Evolutionary conservation across 768 basidiomycete species (phyloP), one percentile per base, ranked within the genome.

Genomic region (Suillus clintonianus): DNA sequence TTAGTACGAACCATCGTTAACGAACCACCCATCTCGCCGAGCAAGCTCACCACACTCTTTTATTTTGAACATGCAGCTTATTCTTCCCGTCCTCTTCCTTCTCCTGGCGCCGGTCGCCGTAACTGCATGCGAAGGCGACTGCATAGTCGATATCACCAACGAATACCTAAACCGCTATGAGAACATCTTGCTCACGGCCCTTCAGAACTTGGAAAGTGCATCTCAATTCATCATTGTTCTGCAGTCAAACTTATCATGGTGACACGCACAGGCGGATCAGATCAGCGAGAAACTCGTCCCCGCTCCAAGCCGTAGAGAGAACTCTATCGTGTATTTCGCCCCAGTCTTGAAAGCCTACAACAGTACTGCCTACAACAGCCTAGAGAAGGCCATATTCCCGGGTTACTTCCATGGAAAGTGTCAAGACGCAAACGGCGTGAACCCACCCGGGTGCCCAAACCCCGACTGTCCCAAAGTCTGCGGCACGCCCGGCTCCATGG

Each of bases 351-450:
- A 74, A 17, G 79, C 80, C 3, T 92, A 84, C 77, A 62, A 79
- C 54, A 73, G 78, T 59, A 65, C 72, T 6, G 79, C 83, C 17
- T 85, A 83, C 69, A 59, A 75, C 24, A 69, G 72, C 6, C 78
- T 89, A 71, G 76, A 84, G 68, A 76, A 72, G 47, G 85, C 81
- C n/a, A 87, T 92, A 63, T 92, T 92, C 66, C 85, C 86, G 6
- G 70, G 75, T n/a, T 85, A 78, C 75, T 93, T 93, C 72, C 91
- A 92, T 66, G 91, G 91, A 62, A 92, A 90, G 75, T 92, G 91
- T 69, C 83, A 83, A 70, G 70, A 69, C 55, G 67, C 79, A 27
- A 77, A 83, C 50, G 85, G 85, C 47, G 75, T 80, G 62, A 83
- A 89, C 45, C 91, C 90, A 17, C 59, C 76, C 2, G 91, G 91